Evolutionary conservation across 352 stramenopile genomes (phyloP), one percentile per base, ranked within the genome.

Genomic region (Thraustotheca clavata): DNA sequence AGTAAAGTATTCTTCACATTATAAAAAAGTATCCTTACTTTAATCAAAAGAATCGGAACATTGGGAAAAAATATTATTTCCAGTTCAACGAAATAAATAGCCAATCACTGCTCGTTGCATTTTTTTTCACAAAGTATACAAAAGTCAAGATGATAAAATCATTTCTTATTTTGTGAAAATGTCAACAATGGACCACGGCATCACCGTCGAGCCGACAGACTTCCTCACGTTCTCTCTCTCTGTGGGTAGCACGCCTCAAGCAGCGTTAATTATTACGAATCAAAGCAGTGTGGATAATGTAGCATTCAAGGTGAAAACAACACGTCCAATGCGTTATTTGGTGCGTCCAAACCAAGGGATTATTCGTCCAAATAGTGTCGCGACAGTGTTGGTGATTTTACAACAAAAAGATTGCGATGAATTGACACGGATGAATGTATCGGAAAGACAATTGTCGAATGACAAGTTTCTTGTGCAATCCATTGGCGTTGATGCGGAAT

Each of bases 391-490:
- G 76, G 83, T 95, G 26, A 95, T 92, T 57, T 59, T 95, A 61
- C 86, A 95, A 70, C 86, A 95, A 60, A 91, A 91, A 55, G 83
- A 95, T 70, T 93, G 86, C 60, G 86, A 95, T 54, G 86, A 95
- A 50, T 71, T 94, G 41, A 66, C 90, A 67, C 83, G 83, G 0
- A 62, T 93, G 39, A 83, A 91, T 34, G 72, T 80, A 5, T 73
- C 80, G 0, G 86, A 95, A 69, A 82, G 86, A 27, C 76, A 87
- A 73, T 67, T 92, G 39, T 83, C 82, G 40, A 95, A 95, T 67
- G 86, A 95, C 73, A 95, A 95, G 77, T 95, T 95, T 59, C 74
- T 95, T 3, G 86, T 95, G 38, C 86, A 95, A 61, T 91, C 80
- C 65, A 88, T 90, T 40, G 90, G 77, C 57, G 80, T 91, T 27